A percentile compares a stretch with the other conserved stretches of the same genome.
Conservation (phyloP, 129 eudicot genomes). For the Saussurea involucrata region DNA sequence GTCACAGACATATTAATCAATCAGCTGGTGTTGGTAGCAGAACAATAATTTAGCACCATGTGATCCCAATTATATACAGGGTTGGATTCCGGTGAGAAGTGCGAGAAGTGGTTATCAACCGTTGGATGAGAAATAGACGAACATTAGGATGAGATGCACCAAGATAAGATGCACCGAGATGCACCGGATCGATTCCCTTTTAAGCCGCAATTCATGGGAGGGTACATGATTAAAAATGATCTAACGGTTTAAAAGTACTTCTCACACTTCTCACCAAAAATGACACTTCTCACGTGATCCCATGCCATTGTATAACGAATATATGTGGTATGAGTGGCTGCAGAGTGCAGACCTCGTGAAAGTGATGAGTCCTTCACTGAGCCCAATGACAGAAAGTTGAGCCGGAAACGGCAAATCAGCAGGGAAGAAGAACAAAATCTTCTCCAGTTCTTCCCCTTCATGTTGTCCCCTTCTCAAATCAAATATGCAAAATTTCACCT, state of each 20-base stretch:
- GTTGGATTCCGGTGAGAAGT: too few relatives aligned
- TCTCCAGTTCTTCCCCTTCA: conserved; percentile 97
- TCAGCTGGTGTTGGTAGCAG: not conserved
- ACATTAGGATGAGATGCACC: too few relatives aligned
- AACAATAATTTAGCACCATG: not conserved
- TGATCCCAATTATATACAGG: not conserved
- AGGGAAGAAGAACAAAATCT: conserved; percentile 83
- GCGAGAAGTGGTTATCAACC: too few relatives aligned
- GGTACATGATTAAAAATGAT: too few relatives aligned
- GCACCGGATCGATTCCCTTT: too few relatives aligned
- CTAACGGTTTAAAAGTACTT: too few relatives aligned
- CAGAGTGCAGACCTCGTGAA: conserved; percentile 78
- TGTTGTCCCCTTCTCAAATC: conserved; percentile 88
- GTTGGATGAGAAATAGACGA: too few relatives aligned
- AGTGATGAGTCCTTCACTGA: conserved; percentile 97
- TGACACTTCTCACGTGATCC: too few relatives aligned
- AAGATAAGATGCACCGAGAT: too few relatives aligned
- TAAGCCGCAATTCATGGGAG: too few relatives aligned
- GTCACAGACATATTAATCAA: not conserved
- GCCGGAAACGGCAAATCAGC: conserved; percentile 69
- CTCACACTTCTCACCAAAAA: too few relatives aligned
- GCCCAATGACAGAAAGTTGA: conserved; percentile 92
- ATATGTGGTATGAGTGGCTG: not conserved
- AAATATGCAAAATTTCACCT: conserved; percentile 77
- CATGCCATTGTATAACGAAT: too few relatives aligned